Conservation (phyloP, 148 eudicot species). For the Nepenthes mirabilis region DNA sequence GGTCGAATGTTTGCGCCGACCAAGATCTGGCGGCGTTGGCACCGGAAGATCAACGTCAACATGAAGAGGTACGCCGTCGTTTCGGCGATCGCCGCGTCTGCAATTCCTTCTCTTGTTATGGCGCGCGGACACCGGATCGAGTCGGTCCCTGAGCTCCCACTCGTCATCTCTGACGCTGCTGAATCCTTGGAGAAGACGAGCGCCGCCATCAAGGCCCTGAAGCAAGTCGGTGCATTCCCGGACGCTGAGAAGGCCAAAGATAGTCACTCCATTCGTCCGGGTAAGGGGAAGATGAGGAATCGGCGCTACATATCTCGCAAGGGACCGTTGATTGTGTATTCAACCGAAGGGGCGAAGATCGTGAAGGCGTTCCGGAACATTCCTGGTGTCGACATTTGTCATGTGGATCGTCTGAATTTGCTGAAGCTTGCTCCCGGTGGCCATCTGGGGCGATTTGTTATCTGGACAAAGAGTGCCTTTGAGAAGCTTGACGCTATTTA, state of each 20-base stretch:
- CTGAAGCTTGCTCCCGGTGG: conserved; percentile 89
- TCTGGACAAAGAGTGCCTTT: conserved; percentile 79
- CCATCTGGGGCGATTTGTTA: conserved; percentile 67
- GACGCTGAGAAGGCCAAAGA: conserved; percentile 85
- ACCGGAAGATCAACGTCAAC: conserved; percentile 17
- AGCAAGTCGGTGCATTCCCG: conserved; percentile 47
- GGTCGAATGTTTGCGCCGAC: conserved; percentile 24
- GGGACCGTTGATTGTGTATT: conserved; percentile 67
- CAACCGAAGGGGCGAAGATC: conserved; percentile 63
- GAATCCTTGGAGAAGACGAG: conserved; percentile 63
- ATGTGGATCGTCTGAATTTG: conserved; percentile 60
- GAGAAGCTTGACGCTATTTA: conserved; percentile 73
- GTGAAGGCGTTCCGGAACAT: conserved; percentile 72
- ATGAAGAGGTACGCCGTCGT: conserved; percentile 25
- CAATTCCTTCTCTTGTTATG: conserved; percentile 12
- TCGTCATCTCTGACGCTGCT: conserved; percentile 12
- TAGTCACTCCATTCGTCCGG: conserved; percentile 49
- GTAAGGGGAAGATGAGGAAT: conserved; percentile 86
- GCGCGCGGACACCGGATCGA: conserved; percentile 40
- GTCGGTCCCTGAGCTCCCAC: conserved; percentile 2
- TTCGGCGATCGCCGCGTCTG: conserved; percentile 25
- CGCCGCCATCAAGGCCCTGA: conserved; percentile 41
- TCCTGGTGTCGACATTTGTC: conserved; percentile 60
- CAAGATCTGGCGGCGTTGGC: conserved; percentile 25
- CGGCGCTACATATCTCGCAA: conserved; percentile 60